Base-by-base conservation (phyloP, 2,329 filamentous ascomycete species). In the Apiospora kogelbergensis region DNA sequence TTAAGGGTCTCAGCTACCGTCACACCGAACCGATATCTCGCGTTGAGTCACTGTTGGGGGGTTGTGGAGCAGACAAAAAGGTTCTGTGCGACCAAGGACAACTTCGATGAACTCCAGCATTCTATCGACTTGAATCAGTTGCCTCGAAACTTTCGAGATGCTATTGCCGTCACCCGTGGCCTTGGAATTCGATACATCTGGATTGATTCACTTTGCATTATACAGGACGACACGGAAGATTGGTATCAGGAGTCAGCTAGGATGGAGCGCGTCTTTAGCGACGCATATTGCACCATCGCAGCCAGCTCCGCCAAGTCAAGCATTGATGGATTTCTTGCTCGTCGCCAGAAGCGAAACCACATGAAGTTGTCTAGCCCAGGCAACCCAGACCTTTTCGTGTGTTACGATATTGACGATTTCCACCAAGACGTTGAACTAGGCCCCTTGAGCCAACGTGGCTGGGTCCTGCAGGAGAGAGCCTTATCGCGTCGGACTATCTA, bases 381-480 rank as follows among this genome's bases (percentile, higher is more conserved):
- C 11, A 15, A 5, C 2, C 9, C 33, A n/a, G 68, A 2, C 2
- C 15, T 72, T 1, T 72, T 71, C 66, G 26, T 72, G 6, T 72
- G 70, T 41, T 64, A 48, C 1, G 40, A 65, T 33, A 73, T 74
- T 9, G 73, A 74, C 30, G 40, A 73, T 30, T 73, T 74, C 22
- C 45, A 70, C n/a, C 22, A 30, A 4, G 72, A 74, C 45, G 71
- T 73, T 0, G 70, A 72, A 20, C 11, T 53, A 13, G 69, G 63
- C 2, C 45, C 37, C 3, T 64, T 72, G 22, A 73, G 68, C 44
- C 69, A 26, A 6, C 68, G 72, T 3, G 72, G 68, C 1, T 74
- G 70, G 72, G 72, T 72, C 2, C 44, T 73, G 2, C 72, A 71
- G 48, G 72, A 74, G n/a, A 67, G 69, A 24, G 72, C 67, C 1